phyloP scores from a whole-genome alignment of 371 early-diverging fungal species.

The Rhizomucor pusillus region DNA sequence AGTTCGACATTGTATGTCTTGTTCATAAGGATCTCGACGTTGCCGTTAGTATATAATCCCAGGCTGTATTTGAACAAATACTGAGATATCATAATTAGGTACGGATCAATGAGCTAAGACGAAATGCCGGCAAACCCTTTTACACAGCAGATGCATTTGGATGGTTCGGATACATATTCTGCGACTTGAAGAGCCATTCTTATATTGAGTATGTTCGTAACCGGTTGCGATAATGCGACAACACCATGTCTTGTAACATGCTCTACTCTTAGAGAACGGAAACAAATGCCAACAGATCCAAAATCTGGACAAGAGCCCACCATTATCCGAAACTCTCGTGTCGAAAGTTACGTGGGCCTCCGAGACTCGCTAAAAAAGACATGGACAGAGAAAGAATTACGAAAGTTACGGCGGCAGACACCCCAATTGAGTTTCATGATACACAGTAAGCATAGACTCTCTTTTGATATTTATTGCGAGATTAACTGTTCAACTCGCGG shows the following conservation, averaged over 20 bases:
- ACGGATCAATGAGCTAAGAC: conserved; percentile 57
- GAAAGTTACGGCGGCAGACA: conserved; percentile 34
- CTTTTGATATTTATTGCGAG: not conserved
- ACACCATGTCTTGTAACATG: too few relatives aligned
- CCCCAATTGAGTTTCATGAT: conserved; percentile 52
- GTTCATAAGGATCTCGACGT: conserved; percentile 35
- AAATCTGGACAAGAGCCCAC: conserved; percentile 38
- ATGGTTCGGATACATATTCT: conserved; percentile 80
- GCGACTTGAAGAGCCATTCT: conserved; percentile 70
- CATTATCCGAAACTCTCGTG: conserved; percentile 30
- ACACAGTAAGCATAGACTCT: conserved; percentile 35
- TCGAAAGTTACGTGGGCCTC: conserved; percentile 45
- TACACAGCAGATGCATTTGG: conserved; percentile 74
- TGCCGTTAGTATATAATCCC: conserved; percentile 40
- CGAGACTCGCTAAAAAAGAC: conserved; percentile 27
- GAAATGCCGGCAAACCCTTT: conserved; percentile 52
- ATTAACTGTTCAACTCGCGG: not conserved
- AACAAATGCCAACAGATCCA: conserved; percentile 2
- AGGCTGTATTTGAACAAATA: not conserved
- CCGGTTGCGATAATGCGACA: not conserved
- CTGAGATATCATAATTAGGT: conserved; percentile 32
- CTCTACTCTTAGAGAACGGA: conserved; percentile 14
- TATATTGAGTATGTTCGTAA: conserved; percentile 58
- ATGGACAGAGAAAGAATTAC: conserved; percentile 27
- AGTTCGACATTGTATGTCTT: conserved; percentile 69